Conservation (phyloP, 1,284 basidiomycete genomes). For the Amylostereum areolatum region DNA sequence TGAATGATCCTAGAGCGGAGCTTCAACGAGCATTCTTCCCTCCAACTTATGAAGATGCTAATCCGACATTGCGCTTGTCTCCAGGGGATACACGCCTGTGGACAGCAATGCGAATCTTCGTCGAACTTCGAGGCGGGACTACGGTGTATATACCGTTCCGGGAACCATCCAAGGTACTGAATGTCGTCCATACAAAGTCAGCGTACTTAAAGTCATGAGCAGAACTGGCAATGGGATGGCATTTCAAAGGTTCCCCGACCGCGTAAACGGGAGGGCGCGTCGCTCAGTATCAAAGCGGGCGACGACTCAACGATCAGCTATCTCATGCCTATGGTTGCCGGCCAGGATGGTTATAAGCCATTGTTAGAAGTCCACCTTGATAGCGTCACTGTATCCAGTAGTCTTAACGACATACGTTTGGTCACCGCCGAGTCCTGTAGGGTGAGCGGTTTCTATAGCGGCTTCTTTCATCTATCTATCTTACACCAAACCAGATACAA, state of each 20-base stretch:
- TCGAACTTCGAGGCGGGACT: constrained; percentile 75
- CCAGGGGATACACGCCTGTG: constrained; percentile 81
- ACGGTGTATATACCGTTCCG: constrained; percentile 80
- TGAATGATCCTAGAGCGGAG: constrained; percentile 43
- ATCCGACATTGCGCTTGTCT: constrained; percentile 48
- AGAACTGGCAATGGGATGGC: constrained; percentile 87
- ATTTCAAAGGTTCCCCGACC: constrained; percentile 39
- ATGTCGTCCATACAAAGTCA: background rate
- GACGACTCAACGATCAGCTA: constrained; percentile 82
- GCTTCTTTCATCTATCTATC: background rate
- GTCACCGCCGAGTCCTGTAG: constrained; percentile 71
- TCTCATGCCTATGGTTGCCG: constrained; percentile 75
- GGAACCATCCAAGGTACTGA: constrained; percentile 71
- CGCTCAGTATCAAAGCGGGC: constrained; percentile 70
- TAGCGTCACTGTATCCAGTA: constrained; percentile 71
- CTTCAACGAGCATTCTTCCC: constrained; percentile 83
- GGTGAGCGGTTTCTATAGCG: constrained; percentile 32
- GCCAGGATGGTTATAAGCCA: constrained; percentile 69
- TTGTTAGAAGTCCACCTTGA: constrained; percentile 80
- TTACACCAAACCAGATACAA: constrained; percentile 38
- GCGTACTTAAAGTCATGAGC: background rate
- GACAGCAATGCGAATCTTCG: constrained; percentile 71
- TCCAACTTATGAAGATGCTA: constrained; percentile 61
- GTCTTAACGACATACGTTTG: constrained; percentile 80
- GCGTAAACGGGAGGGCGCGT: constrained; percentile 59